Conservation (phyloP, 352 stramenopile species). For the Phytopythium delawarense region DNA sequence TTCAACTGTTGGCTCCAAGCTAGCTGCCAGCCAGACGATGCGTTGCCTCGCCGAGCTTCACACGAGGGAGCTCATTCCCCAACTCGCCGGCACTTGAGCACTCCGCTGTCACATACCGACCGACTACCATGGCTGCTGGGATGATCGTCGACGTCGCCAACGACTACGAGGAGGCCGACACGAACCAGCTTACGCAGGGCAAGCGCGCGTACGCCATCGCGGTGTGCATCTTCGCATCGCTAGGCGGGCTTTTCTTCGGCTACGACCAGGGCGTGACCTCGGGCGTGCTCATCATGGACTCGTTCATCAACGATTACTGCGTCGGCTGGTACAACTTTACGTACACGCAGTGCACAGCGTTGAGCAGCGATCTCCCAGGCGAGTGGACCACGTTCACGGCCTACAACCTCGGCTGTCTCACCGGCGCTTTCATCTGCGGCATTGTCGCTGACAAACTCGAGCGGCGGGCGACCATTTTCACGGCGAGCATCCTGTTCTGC, state of each 20-base stretch:
- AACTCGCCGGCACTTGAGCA: not conserved
- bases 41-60: too few species aligned
- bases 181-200: conserved; percentile 5
- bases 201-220: conserved; percentile 10
- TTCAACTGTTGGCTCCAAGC: not conserved
- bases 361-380: conserved; percentile 13
- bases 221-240: conserved; percentile 11
- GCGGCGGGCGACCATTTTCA: conserved; percentile 26
- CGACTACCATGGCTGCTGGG: conserved; percentile 8
- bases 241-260: conserved; percentile 1
- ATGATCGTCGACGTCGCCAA: conserved; percentile 11
- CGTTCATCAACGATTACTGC: conserved; percentile 33
- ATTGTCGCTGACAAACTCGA: conserved; percentile 22
- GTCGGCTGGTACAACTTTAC: conserved; percentile 32
- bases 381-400: conserved; percentile 29
- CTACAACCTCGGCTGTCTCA: conserved; percentile 36
- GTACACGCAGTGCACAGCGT: conserved; percentile 19
- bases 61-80: not conserved
- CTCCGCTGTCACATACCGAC: not conserved
- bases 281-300: conserved; percentile 28
- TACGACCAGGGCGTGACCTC: conserved; percentile 16
- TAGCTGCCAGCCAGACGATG: too few species aligned
- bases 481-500: conserved; percentile 23
- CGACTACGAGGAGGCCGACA: not conserved
- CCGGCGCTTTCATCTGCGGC: conserved; percentile 27